Base-by-base conservation (phyloP, 1,284 basidiomycete species). In the Ceratobasidium sp. region DNA sequence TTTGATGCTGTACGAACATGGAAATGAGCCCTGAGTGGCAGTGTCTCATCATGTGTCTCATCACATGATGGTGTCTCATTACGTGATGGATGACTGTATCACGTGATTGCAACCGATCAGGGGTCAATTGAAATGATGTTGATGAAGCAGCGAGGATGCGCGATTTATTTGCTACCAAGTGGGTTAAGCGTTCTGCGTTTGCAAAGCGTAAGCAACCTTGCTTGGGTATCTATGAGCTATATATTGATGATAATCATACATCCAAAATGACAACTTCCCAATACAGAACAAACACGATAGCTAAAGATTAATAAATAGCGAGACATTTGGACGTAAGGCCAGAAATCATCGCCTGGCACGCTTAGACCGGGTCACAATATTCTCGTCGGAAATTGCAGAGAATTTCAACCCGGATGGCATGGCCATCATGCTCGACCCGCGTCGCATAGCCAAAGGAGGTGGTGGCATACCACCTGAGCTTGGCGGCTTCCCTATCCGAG, bases 241-340 rank as follows among this genome's bases (percentile, higher is more conserved):
- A n/a, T n/a, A n/a, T n/a, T n/a, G n/a, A n/a, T n/a, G n/a, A 62
- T 71, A 46, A 71, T 71, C 38, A 42, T 71, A 71, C 69, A 71
- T 61, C 42, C 17, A 38, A 33, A 48, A 26, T 28, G 57, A 42
- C 13, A 48, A 42, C 17, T 42, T 57, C 40, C 56, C 10, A 38
- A 48, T 61, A 71, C 69, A 71, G 44, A 42, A 61, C 69, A 71
- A 56, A 38, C 42, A 71, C 7, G 42, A 56, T 28, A 48, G 28
- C 68, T 13, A 61, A 44, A 57, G 3, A 59, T 67, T 20, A 46
- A 71, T 71, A 71, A 71, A 71, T 71, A 71, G 17, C 44, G 9
- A 71, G 17, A 66, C 26, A 46, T 20, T 17, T 26, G 28, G 52
- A 15, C 17, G 13, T 48, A 5, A 59, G 15, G 33, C 54, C 6